Percentiles rank a stretch among this genome's conserved stretches.
Conservation (phyloP, 768 basidiomycete genomes). For the Sarcodon sp. region DNA sequence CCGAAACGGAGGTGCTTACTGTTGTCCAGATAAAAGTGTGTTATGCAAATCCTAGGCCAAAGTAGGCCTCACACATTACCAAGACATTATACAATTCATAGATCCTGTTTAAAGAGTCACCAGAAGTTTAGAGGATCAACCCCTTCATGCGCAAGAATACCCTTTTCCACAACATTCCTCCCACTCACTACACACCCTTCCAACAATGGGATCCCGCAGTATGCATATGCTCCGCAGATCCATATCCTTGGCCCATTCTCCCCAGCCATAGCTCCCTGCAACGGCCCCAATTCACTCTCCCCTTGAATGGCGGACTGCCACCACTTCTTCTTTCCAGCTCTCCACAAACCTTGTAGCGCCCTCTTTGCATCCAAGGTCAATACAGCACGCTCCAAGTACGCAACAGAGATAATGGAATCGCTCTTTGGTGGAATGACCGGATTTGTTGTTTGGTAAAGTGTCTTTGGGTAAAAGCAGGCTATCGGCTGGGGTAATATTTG, state of each 20-base stretch:
- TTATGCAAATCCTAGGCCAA: no score
- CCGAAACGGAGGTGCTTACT: no score
- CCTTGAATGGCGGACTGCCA: constrained; percentile 29
- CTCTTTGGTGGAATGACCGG: constrained; percentile 41
- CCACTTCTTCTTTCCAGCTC: constrained; percentile 19
- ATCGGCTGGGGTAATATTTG: constrained; percentile 36
- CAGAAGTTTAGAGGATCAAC: neutral
- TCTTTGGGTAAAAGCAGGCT: constrained; percentile 19
- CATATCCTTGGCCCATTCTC: constrained; percentile 36
- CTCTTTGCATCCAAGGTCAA: constrained; percentile 35
- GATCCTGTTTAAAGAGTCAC: no score
- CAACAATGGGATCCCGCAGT: constrained; percentile 60
- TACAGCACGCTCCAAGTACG: constrained; percentile 52
- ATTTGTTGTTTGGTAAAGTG: constrained; percentile 64
- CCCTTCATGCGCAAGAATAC: constrained; percentile 12
- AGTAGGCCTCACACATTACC: no score
- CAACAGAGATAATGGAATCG: constrained; percentile 38
- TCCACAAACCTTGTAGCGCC: constrained; percentile 33
- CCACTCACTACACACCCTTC: constrained; percentile 75
- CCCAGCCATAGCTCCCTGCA: constrained; percentile 33
- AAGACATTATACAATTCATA: no score
- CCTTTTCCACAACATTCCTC: constrained; percentile 30
- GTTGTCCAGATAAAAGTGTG: no score
- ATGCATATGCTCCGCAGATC: constrained; percentile 64
- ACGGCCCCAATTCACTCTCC: constrained; percentile 25